These are phyloP conservation scores for Starmerella khaoyaiensis DNA, from an alignment of 805 yeast species.

Conservation along the genomic window DNA sequence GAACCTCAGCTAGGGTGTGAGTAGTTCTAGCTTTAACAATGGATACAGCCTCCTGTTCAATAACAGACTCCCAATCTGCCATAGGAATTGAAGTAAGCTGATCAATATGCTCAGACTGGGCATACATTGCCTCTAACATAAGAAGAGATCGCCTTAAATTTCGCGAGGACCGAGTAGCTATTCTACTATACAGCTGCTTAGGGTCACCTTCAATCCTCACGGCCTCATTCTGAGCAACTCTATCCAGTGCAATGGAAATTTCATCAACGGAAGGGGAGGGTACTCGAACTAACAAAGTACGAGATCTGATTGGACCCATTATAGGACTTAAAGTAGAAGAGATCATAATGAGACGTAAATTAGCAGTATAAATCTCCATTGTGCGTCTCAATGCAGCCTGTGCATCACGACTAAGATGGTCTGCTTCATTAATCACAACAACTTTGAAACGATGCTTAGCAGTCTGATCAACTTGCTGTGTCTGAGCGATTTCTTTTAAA, in stretches of 20 bases:
- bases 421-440: slow-evolving; percentile 88
- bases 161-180: slow-evolving; percentile 47
- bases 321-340: slow-evolving; percentile 86
- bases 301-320: slow-evolving; percentile 85
- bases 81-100: slow-evolving; percentile 41
- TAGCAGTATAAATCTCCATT: slow-evolving; percentile 51
- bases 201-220: slow-evolving; percentile 31
- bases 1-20: slow-evolving; percentile 34
- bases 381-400: slow-evolving; percentile 87
- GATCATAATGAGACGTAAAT: slow-evolving; percentile 68
- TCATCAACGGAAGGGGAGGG: slow-evolving; percentile 65
- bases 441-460: slow-evolving; percentile 47
- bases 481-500: slow-evolving; percentile 85
- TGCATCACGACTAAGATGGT: slow-evolving; percentile 87
- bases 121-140: slow-evolving; percentile 61
- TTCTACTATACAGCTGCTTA: slow-evolving; percentile 36
- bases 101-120: slow-evolving; percentile 25
- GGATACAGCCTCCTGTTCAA: slow-evolving; percentile 47
- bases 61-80: slow-evolving; percentile 86
- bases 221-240: slow-evolving; percentile 47
- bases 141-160: slow-evolving; percentile 69
- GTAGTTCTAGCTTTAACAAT: slow-evolving; percentile 55
- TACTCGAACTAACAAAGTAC: slow-evolving; percentile 77
- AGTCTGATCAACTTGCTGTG: slow-evolving; percentile 81
- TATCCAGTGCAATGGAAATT: slow-evolving; percentile 40